Evolutionary conservation across 192 early-diverging fungal species (phyloP), one percentile per base, ranked within the genome.

Genomic region (Linnemannia hyalina): DNA sequence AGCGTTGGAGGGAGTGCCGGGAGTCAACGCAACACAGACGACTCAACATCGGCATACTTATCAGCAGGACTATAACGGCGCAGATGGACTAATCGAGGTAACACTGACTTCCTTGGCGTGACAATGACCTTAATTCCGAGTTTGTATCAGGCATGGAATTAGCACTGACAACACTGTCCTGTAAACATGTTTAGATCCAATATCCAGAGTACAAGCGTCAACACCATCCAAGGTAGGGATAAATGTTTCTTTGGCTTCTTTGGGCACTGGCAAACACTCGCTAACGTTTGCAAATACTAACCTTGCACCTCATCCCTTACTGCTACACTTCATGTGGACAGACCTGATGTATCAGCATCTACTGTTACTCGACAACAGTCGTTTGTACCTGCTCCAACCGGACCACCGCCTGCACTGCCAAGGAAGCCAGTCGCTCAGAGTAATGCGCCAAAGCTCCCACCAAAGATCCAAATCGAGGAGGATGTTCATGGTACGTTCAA

Each of bases 1-100:
- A 41, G 65, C 89, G 57, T 60, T 91, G 68, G 78, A 88, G 82
- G 90, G 83, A 65, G 46, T 82, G 68, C 75, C 82, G 75, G 65
- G 82, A 73, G 3, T 77, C 82, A 73, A 88, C 73, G 6, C 86
- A 76, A 42, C 78, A 60, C 73, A 82, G 76, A 10, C 54, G 54
- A n/a, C 15, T 18, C 82, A 74, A 8, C 82, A 78, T 6, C 36
- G 41, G 8, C 74, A 78, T 32, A 26, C 44, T 6, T 74, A 78
- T 6, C 76, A 74, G 1, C 75, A 81, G 8, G 44, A 68, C 18
- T 47, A 80, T 20, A 40, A 74, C 5, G 38, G 38, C 1, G 23
- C 54, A 35, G 71, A 42, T 35, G 40, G 47, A 44, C 20, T 75
- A 42, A 70, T 44, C 35, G 52, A 72, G 44, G 54, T 71, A 63